Conservation (phyloP, 2,329 filamentous ascomycete species). For the Fusarium solani-melongenae region DNA sequence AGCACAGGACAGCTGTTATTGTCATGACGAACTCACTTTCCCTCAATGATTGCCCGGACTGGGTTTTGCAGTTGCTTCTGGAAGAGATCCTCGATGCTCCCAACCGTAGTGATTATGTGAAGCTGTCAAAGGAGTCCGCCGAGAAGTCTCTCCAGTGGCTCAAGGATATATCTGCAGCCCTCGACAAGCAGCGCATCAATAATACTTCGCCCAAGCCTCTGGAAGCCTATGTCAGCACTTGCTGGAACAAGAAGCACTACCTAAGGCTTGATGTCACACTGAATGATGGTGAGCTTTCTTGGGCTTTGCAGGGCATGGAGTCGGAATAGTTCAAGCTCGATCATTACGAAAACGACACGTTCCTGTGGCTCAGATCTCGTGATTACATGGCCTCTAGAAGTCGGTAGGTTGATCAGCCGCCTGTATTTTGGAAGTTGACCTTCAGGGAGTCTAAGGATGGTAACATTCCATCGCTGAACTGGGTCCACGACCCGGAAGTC, state of each 20-base stretch:
- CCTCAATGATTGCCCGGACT: slow-evolving; percentile 14
- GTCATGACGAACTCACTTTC: slow-evolving; percentile 20
- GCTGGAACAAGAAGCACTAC: not conserved
- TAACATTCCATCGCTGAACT: not conserved
- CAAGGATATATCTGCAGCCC: too few relatives aligned
- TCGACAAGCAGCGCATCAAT: not conserved
- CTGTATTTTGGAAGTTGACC: not conserved
- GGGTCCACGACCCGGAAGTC: not conserved
- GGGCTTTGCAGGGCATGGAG: not conserved
- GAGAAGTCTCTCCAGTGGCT: too few relatives aligned
- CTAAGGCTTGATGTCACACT: not conserved
- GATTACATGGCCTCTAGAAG: not conserved
- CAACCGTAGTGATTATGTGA: slow-evolving; percentile 6
- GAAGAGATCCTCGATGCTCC: slow-evolving; percentile 7
- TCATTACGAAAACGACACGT: slow-evolving; percentile 7
- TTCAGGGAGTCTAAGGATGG: not conserved
- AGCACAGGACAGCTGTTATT: slow-evolving; percentile 2
- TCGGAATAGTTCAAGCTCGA: not conserved
- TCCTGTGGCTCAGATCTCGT: slow-evolving; percentile 2
- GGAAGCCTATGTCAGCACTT: not conserved
- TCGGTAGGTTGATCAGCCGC: not conserved
- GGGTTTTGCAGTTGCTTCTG: slow-evolving; percentile 13
- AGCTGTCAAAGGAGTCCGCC: not conserved
- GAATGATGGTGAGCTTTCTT: not conserved
- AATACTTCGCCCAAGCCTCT: not conserved